These are phyloP conservation scores for Beta macrorhiza DNA, from an alignment of 179 eudicot species.

Conservation along the genomic window DNA sequence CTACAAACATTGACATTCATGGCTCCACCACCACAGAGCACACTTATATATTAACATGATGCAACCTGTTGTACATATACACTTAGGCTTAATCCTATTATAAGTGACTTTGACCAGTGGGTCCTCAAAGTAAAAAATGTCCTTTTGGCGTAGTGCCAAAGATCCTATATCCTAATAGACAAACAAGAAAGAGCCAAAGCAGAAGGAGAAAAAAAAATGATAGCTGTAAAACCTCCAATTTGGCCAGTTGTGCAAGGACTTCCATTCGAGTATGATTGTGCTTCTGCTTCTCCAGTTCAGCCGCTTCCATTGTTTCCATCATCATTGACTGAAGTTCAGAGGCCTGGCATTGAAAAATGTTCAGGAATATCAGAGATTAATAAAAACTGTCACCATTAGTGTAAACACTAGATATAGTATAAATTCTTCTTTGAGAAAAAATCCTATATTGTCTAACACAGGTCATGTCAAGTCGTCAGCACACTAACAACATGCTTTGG, in stretches of 20 bases:
- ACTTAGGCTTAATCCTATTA: too few relatives aligned
- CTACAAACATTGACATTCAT: not conserved
- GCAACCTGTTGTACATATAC: too few relatives aligned
- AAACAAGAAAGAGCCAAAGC: not conserved
- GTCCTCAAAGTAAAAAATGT: too few relatives aligned
- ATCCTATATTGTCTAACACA: not conserved
- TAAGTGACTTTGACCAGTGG: too few relatives aligned
- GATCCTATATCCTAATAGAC: not conserved
- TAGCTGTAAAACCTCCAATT: slow-evolving; percentile 62
- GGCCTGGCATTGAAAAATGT: slow-evolving; percentile 48
- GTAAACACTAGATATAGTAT: not conserved
- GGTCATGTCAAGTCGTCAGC: not conserved
- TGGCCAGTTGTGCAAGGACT: slow-evolving; percentile 68
- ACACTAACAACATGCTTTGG: not conserved
- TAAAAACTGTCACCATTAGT: slow-evolving; percentile 5
- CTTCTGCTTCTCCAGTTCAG: slow-evolving; percentile 85
- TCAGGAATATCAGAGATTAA: slow-evolving; percentile 1
- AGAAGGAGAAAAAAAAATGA: not conserved
- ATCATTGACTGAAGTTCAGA: slow-evolving; percentile 77
- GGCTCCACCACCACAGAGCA: not conserved
- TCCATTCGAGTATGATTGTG: slow-evolving; percentile 95
- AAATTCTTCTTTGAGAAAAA: not conserved
- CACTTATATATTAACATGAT: too few relatives aligned
- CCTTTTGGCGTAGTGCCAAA: not conserved
- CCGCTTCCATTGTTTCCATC: slow-evolving; percentile 96